A percentile compares a stretch with the other conserved stretches of the same genome.
These are phyloP conservation scores for Penicillium sp. DNA, from an alignment of 2,329 filamentous ascomycete species.

Conservation along the genomic window DNA sequence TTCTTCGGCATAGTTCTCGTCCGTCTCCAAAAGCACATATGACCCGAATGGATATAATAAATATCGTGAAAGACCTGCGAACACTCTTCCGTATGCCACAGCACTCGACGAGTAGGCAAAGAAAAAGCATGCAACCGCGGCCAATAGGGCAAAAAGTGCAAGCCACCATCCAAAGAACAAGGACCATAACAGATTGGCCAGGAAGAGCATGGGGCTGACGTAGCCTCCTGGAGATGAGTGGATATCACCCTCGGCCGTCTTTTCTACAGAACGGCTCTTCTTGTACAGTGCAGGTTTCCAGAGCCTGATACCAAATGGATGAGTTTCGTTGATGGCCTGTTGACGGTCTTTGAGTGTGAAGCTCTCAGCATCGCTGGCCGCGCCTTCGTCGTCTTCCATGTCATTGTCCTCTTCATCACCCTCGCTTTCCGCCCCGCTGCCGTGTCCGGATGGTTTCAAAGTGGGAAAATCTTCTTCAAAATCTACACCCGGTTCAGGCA, in stretches of 20 bases:
- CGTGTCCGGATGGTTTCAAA: slow-evolving; percentile 31
- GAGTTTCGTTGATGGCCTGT: slow-evolving; percentile 96
- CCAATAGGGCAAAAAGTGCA: slow-evolving; percentile 69
- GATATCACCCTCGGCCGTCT: slow-evolving; percentile 93
- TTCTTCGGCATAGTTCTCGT: slow-evolving; percentile 91
- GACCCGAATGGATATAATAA: slow-evolving; percentile 96
- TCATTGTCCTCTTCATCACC: slow-evolving; percentile 47
- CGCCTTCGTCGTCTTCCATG: slow-evolving; percentile 57
- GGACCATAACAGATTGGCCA: slow-evolving; percentile 91
- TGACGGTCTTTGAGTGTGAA: slow-evolving; percentile 97
- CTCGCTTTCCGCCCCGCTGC: slow-evolving; percentile 23
- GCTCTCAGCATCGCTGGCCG: slow-evolving; percentile 89
- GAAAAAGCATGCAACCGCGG: slow-evolving; percentile 73
- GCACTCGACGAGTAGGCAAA: slow-evolving; percentile 78
- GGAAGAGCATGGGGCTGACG: slow-evolving; percentile 77
- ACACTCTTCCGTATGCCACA: slow-evolving; percentile 77
- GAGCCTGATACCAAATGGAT: slow-evolving; percentile 96
- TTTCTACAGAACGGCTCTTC: slow-evolving; percentile 93
- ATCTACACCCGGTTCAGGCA: slow-evolving; percentile 32
- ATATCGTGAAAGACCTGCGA: slow-evolving; percentile 82
- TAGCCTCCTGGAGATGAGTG: slow-evolving; percentile 88
- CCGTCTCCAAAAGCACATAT: slow-evolving; percentile 88
- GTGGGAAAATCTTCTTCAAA: slow-evolving; percentile 21
- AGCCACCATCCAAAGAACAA: slow-evolving; percentile 96
- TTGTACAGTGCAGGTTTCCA: slow-evolving; percentile 99